These are phyloP conservation scores for Dictyophora rubrovolvata DNA, from an alignment of 768 basidiomycete species.

Conservation along the genomic window DNA sequence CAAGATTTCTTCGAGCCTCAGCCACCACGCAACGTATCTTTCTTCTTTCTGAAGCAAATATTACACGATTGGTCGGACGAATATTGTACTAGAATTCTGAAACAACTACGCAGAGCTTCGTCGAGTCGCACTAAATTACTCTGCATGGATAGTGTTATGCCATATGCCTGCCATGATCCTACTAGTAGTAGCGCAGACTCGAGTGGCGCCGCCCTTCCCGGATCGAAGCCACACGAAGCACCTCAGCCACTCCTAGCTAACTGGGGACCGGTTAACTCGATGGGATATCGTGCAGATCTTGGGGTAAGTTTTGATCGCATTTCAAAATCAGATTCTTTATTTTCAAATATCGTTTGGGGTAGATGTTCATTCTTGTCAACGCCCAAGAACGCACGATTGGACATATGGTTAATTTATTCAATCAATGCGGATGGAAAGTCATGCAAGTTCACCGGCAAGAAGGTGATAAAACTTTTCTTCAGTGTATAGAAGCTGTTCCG, in stretches of 20 bases:
- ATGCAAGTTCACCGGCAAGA: neutral
- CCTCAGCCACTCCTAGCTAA: slow-evolving; percentile 19
- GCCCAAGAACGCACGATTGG: slow-evolving; percentile 29
- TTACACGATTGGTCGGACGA: slow-evolving; percentile 15
- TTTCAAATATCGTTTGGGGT: neutral
- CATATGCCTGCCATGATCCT: slow-evolving; percentile 11
- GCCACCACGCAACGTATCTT: slow-evolving; percentile 7
- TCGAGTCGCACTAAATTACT: slow-evolving; percentile 17
- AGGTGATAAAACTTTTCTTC: neutral
- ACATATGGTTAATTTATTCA: slow-evolving; percentile 22
- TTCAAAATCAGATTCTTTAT: neutral
- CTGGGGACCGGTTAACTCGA: slow-evolving; percentile 35
- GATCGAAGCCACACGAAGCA: slow-evolving; percentile 3
- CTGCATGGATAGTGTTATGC: slow-evolving; percentile 16
- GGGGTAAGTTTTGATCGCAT: slow-evolving; percentile 30
- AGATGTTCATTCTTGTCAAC: slow-evolving; percentile 34
- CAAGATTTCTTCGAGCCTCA: slow-evolving; percentile 11
- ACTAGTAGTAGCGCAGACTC: slow-evolving; percentile 1
- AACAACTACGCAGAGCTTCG: slow-evolving; percentile 7
- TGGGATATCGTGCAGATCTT: slow-evolving; percentile 63
- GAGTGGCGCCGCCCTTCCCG: neutral
- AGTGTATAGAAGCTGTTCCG: neutral
- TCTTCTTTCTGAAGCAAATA: slow-evolving; percentile 10
- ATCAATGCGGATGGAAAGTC: slow-evolving; percentile 26
- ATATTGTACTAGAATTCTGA: slow-evolving; percentile 6